A percentile compares a stretch with the other conserved stretches of the same genome.
Conservation (phyloP, 2,329 filamentous ascomycete genomes). For the Fusarium coffeatum region DNA sequence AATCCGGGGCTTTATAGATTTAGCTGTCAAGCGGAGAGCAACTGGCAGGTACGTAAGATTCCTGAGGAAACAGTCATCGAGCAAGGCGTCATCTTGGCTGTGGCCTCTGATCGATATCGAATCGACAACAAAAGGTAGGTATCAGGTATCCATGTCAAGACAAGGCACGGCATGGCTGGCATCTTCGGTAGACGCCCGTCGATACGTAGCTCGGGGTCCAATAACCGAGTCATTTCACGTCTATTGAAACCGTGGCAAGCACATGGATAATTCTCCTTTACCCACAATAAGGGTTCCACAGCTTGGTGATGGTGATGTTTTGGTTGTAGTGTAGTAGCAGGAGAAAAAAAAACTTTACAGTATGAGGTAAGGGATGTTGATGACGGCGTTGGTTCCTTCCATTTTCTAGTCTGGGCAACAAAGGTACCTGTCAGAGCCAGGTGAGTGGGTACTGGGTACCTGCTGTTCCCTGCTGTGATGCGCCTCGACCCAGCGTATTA, state of each 20-base stretch:
- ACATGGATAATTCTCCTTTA: conserved; percentile 35
- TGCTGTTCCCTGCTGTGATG: background rate
- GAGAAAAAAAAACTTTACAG: conserved; percentile 32
- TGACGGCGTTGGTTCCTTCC: conserved; percentile 32
- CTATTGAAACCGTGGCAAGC: conserved; percentile 37
- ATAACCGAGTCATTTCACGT: conserved; percentile 40
- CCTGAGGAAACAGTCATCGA: conserved; percentile 27
- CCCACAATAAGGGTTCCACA: conserved; percentile 45
- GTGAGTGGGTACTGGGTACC: conserved; percentile 26
- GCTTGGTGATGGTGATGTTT: conserved; percentile 16
- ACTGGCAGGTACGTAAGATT: conserved; percentile 27
- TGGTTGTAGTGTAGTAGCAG: background rate
- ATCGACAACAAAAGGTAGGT: conserved; percentile 17
- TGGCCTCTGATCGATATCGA: conserved; percentile 37
- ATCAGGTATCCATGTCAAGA: conserved; percentile 3
- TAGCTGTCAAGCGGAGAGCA: conserved; percentile 19
- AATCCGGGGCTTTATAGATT: conserved; percentile 50
- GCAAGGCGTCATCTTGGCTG: conserved; percentile 27
- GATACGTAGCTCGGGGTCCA: conserved; percentile 39
- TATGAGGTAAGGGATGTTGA: conserved; percentile 44
- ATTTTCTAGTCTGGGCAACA: conserved; percentile 22
- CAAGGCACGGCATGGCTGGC: conserved; percentile 12
- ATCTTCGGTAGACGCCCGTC: conserved; percentile 34
- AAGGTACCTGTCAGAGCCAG: conserved; percentile 29
- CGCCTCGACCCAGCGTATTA: conserved; percentile 8